Evolutionary conservation across 495 filamentous ascomycete species (phyloP).

Genomic region (Aspergillus mulundensis): DNA sequence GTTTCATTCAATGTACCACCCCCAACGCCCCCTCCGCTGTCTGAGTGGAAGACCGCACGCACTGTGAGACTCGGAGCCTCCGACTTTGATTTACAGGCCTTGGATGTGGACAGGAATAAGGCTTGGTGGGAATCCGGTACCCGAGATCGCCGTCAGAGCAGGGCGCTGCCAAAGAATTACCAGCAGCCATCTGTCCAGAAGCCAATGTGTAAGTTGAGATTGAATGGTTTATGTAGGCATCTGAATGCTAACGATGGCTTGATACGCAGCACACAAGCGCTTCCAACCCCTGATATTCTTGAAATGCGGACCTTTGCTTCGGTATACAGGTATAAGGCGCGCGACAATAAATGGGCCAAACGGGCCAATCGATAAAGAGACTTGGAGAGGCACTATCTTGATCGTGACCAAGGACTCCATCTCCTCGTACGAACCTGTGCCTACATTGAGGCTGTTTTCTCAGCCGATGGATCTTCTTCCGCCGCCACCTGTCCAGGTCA

Average conservation of each 20-base stretch:
- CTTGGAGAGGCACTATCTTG: slow-evolving; percentile 92
- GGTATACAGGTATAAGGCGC: slow-evolving; percentile 74
- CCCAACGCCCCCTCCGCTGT: slow-evolving; percentile 44
- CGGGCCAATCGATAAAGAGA: slow-evolving; percentile 56
- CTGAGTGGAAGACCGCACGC: slow-evolving; percentile 42
- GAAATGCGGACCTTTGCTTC: slow-evolving; percentile 82
- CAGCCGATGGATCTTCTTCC: slow-evolving; percentile 82
- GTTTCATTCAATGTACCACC: slow-evolving; percentile 48
- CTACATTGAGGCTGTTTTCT: slow-evolving; percentile 74
- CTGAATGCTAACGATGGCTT: slow-evolving; percentile 25
- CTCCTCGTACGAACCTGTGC: slow-evolving; percentile 75
- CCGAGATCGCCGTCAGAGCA: slow-evolving; percentile 37
- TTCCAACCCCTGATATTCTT: slow-evolving; percentile 83
- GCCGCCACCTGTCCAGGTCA: slow-evolving; percentile 68
- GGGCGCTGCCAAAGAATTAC: slow-evolving; percentile 38
- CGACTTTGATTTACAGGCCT: slow-evolving; percentile 42
- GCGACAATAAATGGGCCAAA: slow-evolving; percentile 33
- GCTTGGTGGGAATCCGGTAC: slow-evolving; percentile 46
- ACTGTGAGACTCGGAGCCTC: slow-evolving; percentile 29
- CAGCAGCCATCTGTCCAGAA: slow-evolving; percentile 38
- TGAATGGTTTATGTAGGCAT: too few species aligned
- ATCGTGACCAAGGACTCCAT: slow-evolving; percentile 82
- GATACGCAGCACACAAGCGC: slow-evolving; percentile 52
- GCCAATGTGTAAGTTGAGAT: slow-evolving; percentile 27
- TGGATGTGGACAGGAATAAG: slow-evolving; percentile 39